These are phyloP conservation scores for Scedosporium apiospermum DNA, from an alignment of 2,329 filamentous ascomycete species.

Conservation along the genomic window DNA sequence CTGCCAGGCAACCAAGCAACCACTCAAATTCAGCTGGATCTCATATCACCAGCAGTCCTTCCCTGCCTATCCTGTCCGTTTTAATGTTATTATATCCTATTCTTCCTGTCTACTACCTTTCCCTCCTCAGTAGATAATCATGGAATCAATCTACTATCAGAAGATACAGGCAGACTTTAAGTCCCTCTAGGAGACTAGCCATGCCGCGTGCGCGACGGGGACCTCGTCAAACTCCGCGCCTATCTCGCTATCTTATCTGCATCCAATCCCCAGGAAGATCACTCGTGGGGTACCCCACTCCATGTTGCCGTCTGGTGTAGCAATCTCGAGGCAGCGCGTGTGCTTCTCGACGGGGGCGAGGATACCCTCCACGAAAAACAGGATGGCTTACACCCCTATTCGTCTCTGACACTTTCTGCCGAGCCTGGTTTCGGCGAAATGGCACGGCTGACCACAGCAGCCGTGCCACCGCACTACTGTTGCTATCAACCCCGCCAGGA, in stretches of 20 bases:
- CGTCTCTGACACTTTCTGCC: background rate
- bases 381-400: background rate
- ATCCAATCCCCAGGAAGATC: background rate
- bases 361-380: slow-evolving; percentile 4
- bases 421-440: background rate
- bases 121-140: too few species aligned
- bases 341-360: slow-evolving; percentile 10
- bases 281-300: slow-evolving; percentile 4
- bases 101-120: too few species aligned
- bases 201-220: background rate
- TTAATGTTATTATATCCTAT: too few species aligned
- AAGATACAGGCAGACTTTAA: too few species aligned
- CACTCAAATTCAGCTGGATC: too few species aligned
- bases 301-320: slow-evolving; percentile 9
- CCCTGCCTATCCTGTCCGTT: too few species aligned
- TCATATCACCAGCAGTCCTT: too few species aligned
- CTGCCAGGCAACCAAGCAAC: too few species aligned
- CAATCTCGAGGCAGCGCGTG: slow-evolving; percentile 8
- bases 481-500: background rate
- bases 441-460: background rate
- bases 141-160: too few species aligned
- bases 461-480: background rate
- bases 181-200: too few species aligned
- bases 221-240: background rate
- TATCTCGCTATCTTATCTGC: background rate